Evolutionary conservation across 768 basidiomycete species (phyloP), one percentile per base, ranked within the genome.

Genomic region (Rhodotorula kratochvilovae): DNA sequence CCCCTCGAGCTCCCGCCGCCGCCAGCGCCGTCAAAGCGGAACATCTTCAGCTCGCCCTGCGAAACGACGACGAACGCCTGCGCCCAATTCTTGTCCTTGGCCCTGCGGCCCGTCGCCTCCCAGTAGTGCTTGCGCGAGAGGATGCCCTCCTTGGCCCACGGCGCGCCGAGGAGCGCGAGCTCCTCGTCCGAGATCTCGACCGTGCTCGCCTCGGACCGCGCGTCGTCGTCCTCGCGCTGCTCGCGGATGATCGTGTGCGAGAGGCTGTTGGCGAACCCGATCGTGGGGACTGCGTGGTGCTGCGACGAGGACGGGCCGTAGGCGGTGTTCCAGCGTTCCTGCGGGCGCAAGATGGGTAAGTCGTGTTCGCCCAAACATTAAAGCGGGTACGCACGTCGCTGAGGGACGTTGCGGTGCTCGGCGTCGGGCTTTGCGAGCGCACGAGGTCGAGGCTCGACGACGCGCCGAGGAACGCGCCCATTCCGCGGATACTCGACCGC

Each of bases 81-180:
- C 77, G 91, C 84, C 96, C 96, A 99, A 19, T 85, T 82, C 80
- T 93, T 95, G 78, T 91, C 89, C 82, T 85, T 93, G 13, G 91
- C 88, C 36, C 93, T 84, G 79, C 90, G 92, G 23, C 89, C 88
- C 1, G 85, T 83, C 5, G 86, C 85, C 77, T 97, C 95, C 88
- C 90, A 93, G 79, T 94, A 97, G 72, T 92, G 90, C 79, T 97
- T 97, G 33, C 94, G 88, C 75, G 89, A 89, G 16, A 99, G 86
- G 84, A 95, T 90, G 21, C 96, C 96, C 80, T 99, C 96, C 81
- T 99, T 99, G 0, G 96, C 96, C 95, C 95, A 99, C 0, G 96
- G 96, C 11, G 96, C 88, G 25, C 96, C 96, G 25, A 96, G 87
- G 48, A 98, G 83, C 3, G 95, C 95, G 21, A 99, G 84, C 80